phyloP scores from a whole-genome alignment of 2,329 filamentous ascomycete genomes.

The Remersonia thermophila region DNA sequence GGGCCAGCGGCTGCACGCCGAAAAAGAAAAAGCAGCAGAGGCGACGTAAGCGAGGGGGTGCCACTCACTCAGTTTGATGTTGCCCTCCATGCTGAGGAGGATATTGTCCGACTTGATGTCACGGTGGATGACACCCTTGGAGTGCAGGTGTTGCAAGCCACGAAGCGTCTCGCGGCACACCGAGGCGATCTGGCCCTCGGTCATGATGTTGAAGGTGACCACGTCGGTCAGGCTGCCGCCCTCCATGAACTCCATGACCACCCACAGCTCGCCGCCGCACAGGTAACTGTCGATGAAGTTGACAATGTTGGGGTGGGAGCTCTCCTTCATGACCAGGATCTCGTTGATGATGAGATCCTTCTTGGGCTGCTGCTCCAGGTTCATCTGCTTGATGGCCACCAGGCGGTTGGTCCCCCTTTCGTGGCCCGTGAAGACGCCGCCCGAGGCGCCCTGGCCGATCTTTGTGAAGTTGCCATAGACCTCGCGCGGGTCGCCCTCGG shows the following conservation, averaged over 20 bases:
- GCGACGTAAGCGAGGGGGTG: background rate
- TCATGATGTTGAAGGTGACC: constrained; percentile 99
- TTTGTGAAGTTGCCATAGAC: constrained; percentile 83
- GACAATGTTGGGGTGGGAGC: constrained; percentile 95
- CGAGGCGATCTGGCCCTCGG: constrained; percentile 89
- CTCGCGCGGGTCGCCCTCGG: constrained; percentile 74
- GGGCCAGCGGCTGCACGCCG: too few species aligned
- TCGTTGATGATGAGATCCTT: constrained; percentile 99
- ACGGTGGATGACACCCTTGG: constrained; percentile 93
- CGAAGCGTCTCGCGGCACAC: constrained; percentile 88
- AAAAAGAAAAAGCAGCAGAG: background rate
- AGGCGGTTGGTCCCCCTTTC: constrained; percentile 73
- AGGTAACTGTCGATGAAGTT: constrained; percentile 98
- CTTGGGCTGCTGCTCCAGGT: constrained; percentile 94
- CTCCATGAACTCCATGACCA: constrained; percentile 99
- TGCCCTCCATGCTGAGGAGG: constrained; percentile 80
- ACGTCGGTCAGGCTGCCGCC: constrained; percentile 95
- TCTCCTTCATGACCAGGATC: constrained; percentile 98
- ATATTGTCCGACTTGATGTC: constrained; percentile 99
- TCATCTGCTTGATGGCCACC: constrained; percentile 99
- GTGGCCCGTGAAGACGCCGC: constrained; percentile 86
- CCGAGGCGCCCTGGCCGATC: constrained; percentile 94
- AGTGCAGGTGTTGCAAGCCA: constrained; percentile 89
- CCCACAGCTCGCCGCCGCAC: constrained; percentile 83
- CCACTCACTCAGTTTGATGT: constrained; percentile 90